Base-by-base conservation (phyloP, 1,284 basidiomycete species). In the Ustilago lituana region DNA sequence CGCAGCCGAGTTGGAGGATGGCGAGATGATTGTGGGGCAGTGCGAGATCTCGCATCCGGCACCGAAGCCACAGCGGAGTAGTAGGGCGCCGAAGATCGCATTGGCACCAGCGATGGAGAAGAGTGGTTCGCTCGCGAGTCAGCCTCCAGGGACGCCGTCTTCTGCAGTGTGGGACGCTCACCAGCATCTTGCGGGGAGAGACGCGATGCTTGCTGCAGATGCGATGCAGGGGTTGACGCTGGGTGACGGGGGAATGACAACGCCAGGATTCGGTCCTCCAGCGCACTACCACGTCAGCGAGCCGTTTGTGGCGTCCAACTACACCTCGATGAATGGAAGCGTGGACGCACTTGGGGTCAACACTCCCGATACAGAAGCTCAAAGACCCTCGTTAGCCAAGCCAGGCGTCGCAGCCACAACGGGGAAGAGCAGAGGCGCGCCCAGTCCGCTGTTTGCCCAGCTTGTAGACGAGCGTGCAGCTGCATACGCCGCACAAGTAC, bases 41-140 rank as follows among this genome's bases (percentile, higher is more conserved):
- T 97, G 94, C 82, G 93, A 96, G 79, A 97, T 98, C 70, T 96
- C 93, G 0, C 95, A 98, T 82, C 95, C 95, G 15, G 60, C 66
- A n/a, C 65, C 65, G 3, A 68, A 61, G 19, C 27, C 47, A 14
- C 33, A 19, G 24, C 19, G 26, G 19, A 40, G 22, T 23, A 33
- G 36, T 6, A n/a, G n/a, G n/a, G 38, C 26, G 27, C 22, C 17
- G 33, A 32, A 14, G 50, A 19, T 23, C 17, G 20, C 32, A 11
- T 15, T 20, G n/a, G 38, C 32, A 8, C 15, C 37, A 8, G 19
- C 35, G 32, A 47, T 43, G 56, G 43, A 48, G 48, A 19, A 19
- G 11, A 29, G 33, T n/a, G 37, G 41, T 1, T 22, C 33, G 17
- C 11, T 26, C 26, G 38, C 36, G 17, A 49, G 43, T 37, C 51